Percentiles rank a stretch among this genome's conserved stretches.
Evolutionary conservation across 352 stramenopile genomes (phyloP).

Genomic region (Thalassiosira mediterranea): DNA sequence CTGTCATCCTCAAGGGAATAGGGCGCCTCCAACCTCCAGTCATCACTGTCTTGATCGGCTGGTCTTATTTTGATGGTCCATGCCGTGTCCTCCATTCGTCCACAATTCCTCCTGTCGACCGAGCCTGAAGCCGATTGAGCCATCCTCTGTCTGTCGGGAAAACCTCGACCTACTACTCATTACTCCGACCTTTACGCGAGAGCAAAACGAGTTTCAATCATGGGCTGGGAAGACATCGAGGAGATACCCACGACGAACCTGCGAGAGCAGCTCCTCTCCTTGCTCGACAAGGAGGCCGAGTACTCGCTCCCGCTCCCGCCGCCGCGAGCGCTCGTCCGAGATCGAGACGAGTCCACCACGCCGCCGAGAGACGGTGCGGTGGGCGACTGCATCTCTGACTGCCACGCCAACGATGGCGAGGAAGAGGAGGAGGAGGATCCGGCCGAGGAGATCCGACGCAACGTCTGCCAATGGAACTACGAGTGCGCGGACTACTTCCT

Average conservation of each 20-base stretch:
- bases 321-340: neutral
- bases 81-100: no score
- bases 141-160: no score
- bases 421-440: constrained; percentile 2
- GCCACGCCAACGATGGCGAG: neutral
- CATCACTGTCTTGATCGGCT: no score
- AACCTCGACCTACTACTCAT: no score
- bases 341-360: no score
- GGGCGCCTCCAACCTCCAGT: no score
- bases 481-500: constrained; percentile 45
- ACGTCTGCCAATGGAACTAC: constrained; percentile 43
- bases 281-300: constrained; percentile 23
- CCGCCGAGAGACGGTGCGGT: neutral
- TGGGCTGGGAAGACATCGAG: constrained; percentile 36
- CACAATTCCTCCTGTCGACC: no score
- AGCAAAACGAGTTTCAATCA: no score
- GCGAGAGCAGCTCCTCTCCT: constrained; percentile 19
- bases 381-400: neutral
- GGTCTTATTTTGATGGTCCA: no score
- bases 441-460: constrained; percentile 2
- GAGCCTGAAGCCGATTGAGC: no score
- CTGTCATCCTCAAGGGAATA: no score
- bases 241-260: constrained; percentile 30
- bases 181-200: no score
- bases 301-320: neutral